A percentile compares a stretch with the other conserved stretches of the same genome.
Evolutionary conservation across 176 grass and related monocot species (phyloP).

Genomic region (Pharus latifolius): DNA sequence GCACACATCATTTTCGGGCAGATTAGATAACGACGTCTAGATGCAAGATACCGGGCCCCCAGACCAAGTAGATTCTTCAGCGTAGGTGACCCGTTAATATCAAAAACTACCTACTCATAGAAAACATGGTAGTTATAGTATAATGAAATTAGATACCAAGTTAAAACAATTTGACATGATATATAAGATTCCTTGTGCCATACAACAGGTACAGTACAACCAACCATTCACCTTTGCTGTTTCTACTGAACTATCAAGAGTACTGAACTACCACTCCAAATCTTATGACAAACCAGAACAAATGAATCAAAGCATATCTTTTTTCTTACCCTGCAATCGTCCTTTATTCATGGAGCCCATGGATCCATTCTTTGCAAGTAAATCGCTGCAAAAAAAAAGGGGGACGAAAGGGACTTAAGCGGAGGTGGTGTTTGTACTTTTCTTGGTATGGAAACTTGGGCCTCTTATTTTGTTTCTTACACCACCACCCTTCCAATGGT

Average conservation of each 20-base stretch:
- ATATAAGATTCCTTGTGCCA: background rate
- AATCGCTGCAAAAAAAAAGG: background rate
- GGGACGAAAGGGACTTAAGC: too few relatives aligned
- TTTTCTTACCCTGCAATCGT: background rate
- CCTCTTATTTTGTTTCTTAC: conserved; percentile 32
- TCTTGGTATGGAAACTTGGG: conserved; percentile 9
- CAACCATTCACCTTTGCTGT: background rate
- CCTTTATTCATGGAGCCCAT: conserved; percentile 18
- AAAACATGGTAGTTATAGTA: background rate
- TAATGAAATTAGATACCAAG: background rate
- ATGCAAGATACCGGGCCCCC: conserved; percentile 46
- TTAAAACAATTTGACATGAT: conserved; percentile 31
- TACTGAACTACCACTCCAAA: background rate
- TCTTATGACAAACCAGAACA: background rate
- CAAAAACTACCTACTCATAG: too few relatives aligned
- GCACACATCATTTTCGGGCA: background rate
- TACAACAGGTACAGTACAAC: background rate
- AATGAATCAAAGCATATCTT: background rate
- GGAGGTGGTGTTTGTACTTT: background rate
- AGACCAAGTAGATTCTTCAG: conserved; percentile 19
- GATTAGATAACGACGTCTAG: background rate
- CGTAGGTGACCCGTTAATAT: conserved; percentile 14
- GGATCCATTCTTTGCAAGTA: background rate
- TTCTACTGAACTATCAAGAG: background rate
- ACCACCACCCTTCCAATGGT: conserved; percentile 2